A percentile compares a stretch with the other conserved stretches of the same genome.
phyloP scores from a whole-genome alignment of 805 yeast species.

The Cyberlindnera maritima region DNA sequence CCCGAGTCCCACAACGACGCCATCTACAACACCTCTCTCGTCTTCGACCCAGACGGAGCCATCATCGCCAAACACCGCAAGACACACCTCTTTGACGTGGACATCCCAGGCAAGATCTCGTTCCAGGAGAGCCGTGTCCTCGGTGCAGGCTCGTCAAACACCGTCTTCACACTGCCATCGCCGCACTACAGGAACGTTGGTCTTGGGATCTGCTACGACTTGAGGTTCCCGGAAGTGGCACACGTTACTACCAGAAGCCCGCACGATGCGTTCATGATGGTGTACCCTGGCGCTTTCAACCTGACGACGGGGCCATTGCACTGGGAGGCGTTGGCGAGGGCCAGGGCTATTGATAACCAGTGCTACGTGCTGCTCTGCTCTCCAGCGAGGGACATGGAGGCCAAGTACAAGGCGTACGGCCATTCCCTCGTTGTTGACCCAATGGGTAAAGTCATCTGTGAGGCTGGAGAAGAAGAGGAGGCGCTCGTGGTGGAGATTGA shows the following conservation, averaged over 20 bases:
- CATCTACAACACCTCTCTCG: slow-evolving; percentile 67
- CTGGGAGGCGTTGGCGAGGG: slow-evolving; percentile 74
- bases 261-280: slow-evolving; percentile 65
- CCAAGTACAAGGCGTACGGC: slow-evolving; percentile 63
- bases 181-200: slow-evolving; percentile 75
- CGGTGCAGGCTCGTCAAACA: slow-evolving; percentile 12
- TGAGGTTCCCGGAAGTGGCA: slow-evolving; percentile 78
- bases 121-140: slow-evolving; percentile 61
- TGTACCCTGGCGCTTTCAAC: slow-evolving; percentile 83
- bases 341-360: slow-evolving; percentile 77
- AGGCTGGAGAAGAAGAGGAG: slow-evolving; percentile 74
- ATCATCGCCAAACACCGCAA: slow-evolving; percentile 46
- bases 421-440: slow-evolving; percentile 67
- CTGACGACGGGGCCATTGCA: slow-evolving; percentile 82
- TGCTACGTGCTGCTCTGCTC: slow-evolving; percentile 75
- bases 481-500: slow-evolving; percentile 68
- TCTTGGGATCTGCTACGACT: slow-evolving; percentile 81
- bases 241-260: slow-evolving; percentile 43
- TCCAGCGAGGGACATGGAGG: slow-evolving; percentile 75
- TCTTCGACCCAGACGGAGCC: slow-evolving; percentile 70
- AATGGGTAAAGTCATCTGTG: slow-evolving; percentile 55
- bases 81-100: slow-evolving; percentile 23
- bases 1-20: slow-evolving; percentile 66
- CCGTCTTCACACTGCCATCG: slow-evolving; percentile 40
- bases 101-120: slow-evolving; percentile 85